Evolutionary conservation across 371 early-diverging fungal species (phyloP), one percentile per base, ranked within the genome.

Genomic region (Mortierella sp.): DNA sequence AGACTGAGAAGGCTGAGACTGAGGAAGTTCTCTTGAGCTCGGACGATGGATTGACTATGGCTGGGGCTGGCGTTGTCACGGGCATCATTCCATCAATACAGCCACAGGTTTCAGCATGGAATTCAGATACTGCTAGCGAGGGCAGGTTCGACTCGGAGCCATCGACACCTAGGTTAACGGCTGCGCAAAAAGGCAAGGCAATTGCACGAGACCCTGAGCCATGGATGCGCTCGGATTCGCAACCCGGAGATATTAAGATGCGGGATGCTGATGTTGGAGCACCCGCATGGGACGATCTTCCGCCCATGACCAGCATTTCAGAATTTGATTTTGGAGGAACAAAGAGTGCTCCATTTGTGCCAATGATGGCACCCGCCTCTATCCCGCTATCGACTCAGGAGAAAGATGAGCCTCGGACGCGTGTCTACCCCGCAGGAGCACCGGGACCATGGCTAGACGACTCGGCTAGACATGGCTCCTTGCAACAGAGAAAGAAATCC

Each of bases 381-480:
- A 52, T 58, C 6, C 48, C 71, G 15, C 60, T 63, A 0, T 48
- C 48, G 9, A 43, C 16, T 5, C 30, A 47, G 21, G 45, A 29
- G 19, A 44, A 14, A 4, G 63, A 47, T 50, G 72, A 56, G 25
- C 57, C 45, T 7, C 56, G 71, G 26, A 52, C 64, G 21, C 62
- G 57, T 11, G 64, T 76, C 23, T 76, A 76, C 45, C 77, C 77
- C 0, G 19, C 62, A 18, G 69, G 72, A n/a, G 72, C 77, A 23
- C 68, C 68, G 12, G 77, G 29, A 18, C 77, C 77, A 26, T 76
- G 77, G 77, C 51, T 47, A 21, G 37, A 30, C 21, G 6, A 30
- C 45, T 30, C n/a, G n/a, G n/a, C 69, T 4, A 57, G 60, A 2
- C 50, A 52, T 2, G 9, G 37, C 37, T 37, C 37, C 5, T 37